Base-by-base conservation (phyloP, 805 yeast genomes). In the Candida sphagnicola region DNA sequence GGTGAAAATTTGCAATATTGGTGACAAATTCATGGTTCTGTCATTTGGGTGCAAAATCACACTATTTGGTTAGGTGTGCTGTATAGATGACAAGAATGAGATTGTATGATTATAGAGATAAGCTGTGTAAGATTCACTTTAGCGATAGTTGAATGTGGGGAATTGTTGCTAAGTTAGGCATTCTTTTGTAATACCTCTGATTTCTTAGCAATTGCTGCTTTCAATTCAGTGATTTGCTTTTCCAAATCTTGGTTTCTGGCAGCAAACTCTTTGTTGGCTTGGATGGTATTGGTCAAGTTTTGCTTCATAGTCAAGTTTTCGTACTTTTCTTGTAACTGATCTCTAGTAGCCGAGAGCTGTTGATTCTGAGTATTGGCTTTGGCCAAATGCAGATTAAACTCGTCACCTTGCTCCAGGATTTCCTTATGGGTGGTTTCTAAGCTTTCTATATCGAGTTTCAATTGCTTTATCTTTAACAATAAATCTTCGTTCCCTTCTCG, bases 251-350 rank as follows among this genome's bases (percentile, higher is more conserved):
- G 18, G 36, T 62, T 65, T 32, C 62, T 53, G 32, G 49, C 49
- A 8, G 58, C 50, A 40, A 68, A 66, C 21, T 67, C 74, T 42
- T 57, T 44, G 43, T 68, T 68, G 28, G 74, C 74, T 40, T 63
- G 56, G 34, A 58, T 62, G 2, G 70, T 62, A 38, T 65, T 65
- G 28, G 52, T 54, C 28, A 65, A 51, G 40, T 65, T 65, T 40
- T 60, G 65, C 31, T 61, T 61, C 70, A 65, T 61, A 14, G 63
- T 62, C 16, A 64, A 53, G 31, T 55, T 51, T 25, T 54, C 61
- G 39, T 60, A 62, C 34, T 52, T 48, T 14, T 41, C 42, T 32
- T 57, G 50, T 28, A 60, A 45, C 8, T 49, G 44, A 18, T 42
- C 38, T 31, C 47, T 49, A 17, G 38, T 26, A 2, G 26, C 30